These are phyloP conservation scores for Triticum turgidum DNA, from an alignment of 176 grass and related monocot genomes.

Conservation along the genomic window DNA sequence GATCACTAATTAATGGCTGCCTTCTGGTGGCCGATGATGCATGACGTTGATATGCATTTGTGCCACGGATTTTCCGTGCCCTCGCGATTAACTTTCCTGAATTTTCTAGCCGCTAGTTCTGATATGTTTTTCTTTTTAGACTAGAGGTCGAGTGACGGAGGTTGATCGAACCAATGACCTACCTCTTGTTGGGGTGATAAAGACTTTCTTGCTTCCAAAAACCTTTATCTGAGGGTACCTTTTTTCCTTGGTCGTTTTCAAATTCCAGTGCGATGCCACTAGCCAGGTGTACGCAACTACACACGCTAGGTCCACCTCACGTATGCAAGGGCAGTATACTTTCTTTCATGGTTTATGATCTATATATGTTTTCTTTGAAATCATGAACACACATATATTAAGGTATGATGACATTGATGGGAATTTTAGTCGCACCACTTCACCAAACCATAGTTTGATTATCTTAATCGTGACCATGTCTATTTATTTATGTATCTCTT, in stretches of 20 bases:
- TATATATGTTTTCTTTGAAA: background rate
- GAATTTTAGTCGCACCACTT: background rate
- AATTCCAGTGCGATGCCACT: constrained; percentile 7
- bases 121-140: background rate
- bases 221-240: background rate
- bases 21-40: constrained; percentile 7
- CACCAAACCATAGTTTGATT: background rate
- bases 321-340: background rate
- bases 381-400: background rate
- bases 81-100: too few relatives aligned
- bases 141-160: constrained; percentile 18
- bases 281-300: constrained; percentile 6
- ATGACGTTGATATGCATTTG: constrained; percentile 6
- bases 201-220: constrained; percentile 10
- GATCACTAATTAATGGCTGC: constrained; percentile 14
- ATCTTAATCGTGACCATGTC: background rate
- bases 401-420: background rate
- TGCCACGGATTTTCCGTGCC: background rate
- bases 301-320: constrained; percentile 8
- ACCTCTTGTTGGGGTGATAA: constrained; percentile 41
- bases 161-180: constrained; percentile 45
- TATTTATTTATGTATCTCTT: background rate
- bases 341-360: background rate
- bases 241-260: constrained; percentile 4
- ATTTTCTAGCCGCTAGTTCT: too few relatives aligned